phyloP scores from a whole-genome alignment of 148 eudicot genomes.

The Salicornia ramosissima region DNA sequence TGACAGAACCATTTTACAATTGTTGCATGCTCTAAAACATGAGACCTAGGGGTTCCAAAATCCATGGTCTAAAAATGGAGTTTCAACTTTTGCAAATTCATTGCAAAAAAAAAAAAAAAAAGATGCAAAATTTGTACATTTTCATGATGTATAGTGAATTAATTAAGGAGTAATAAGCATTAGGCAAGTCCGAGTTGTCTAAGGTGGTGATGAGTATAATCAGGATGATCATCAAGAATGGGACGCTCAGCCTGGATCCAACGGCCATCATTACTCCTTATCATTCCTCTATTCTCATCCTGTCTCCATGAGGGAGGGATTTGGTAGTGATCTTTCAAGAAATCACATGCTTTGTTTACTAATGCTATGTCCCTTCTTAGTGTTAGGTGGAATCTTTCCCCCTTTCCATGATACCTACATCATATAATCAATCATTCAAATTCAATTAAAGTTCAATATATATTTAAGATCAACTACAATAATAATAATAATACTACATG shows the following conservation, averaged over 20 bases:
- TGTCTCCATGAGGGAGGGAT: constrained; percentile 64
- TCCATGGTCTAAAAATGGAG: no score
- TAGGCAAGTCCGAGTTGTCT: constrained; percentile 27
- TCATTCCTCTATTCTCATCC: constrained; percentile 57
- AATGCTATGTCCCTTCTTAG: constrained; percentile 51
- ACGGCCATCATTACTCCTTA: constrained; percentile 43
- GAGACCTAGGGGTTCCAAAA: neutral
- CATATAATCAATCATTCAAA: neutral
- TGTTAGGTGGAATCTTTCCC: constrained; percentile 35
- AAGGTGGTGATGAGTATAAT: constrained; percentile 39
- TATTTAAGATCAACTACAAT: no score
- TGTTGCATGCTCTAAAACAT: neutral
- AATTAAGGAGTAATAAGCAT: neutral
- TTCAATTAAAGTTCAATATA: no score
- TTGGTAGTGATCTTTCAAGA: constrained; percentile 44
- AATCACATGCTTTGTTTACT: constrained; percentile 58
- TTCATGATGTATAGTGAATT: neutral
- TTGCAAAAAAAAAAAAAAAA: no score
- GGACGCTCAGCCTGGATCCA: constrained; percentile 54
- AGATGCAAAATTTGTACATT: no score
- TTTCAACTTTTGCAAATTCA: neutral
- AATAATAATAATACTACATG: no score
- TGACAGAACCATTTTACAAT: no score
- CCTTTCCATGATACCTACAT: constrained; percentile 55
- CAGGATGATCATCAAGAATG: constrained; percentile 42